Base-by-base conservation (phyloP, 305 asterid genomes). In the Coffea humblotiana region DNA sequence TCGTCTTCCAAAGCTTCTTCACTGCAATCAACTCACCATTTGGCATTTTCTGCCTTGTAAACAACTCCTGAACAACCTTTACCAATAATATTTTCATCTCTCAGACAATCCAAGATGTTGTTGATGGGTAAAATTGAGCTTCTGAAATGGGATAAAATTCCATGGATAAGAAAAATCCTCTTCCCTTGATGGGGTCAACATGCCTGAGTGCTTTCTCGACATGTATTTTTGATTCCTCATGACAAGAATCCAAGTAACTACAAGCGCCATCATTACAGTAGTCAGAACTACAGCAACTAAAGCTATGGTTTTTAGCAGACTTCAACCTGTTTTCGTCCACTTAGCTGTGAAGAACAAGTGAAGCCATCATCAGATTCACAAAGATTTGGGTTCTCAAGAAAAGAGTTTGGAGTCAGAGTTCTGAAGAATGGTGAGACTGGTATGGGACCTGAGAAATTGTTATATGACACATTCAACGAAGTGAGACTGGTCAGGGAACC, bases 1-100 rank as follows among this genome's bases (percentile, higher is more conserved):
- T 91, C 0, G 95, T 90, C 83, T 90, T 93, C 98, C 98, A 93
- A 5, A 93, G 94, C 90, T 95, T 95, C 85, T 95, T 95, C 60
- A 95, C 97, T 0, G 99, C 99, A 12, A 95, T 86, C 79, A 90
- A 32, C 70, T 93, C 97, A 1, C 99, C 98, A 14, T 86, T 92
- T 2, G 96, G 93, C 93, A 92, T 86, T 80, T 80, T 92, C 98
- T 3, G 89, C 99, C 81, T 84, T 88, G 86, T 91, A 93, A 47
- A 95, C 99, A 1, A 93, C 97, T 21, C 99, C 97, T 0, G 99
- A 91, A 70, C 88, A 92, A 56, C 99, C 98, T 86, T 95, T 93
- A 48, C 99, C 99, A 0, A 95, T 80, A 1, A 91, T 85, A 77
- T 95, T 95, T 81, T 95, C 99, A 1, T 92, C 99, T 72, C 84